These are phyloP conservation scores for Xerocomus nothofagi DNA, from an alignment of 1,284 basidiomycete genomes.

Conservation along the genomic window DNA sequence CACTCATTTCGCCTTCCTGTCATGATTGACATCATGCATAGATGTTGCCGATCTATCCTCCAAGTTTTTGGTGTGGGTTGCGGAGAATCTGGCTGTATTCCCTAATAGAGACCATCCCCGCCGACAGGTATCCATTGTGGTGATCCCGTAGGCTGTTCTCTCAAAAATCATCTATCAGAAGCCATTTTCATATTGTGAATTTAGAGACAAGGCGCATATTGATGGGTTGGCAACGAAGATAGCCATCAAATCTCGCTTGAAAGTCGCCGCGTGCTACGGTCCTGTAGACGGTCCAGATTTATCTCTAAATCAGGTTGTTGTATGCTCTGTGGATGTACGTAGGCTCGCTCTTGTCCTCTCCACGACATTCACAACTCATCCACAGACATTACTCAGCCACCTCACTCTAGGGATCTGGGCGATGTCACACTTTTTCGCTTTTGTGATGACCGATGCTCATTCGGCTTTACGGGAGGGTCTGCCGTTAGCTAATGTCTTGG, in stretches of 20 bases:
- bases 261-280: slow-evolving; percentile 23
- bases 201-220: slow-evolving; percentile 15
- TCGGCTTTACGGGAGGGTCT: slow-evolving; percentile 22
- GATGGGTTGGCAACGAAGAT: slow-evolving; percentile 24
- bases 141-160: slow-evolving; percentile 22
- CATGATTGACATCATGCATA: slow-evolving; percentile 12
- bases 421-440: slow-evolving; percentile 42
- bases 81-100: background rate
- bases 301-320: slow-evolving; percentile 38
- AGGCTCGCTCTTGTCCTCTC: slow-evolving; percentile 2
- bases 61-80: slow-evolving; percentile 25
- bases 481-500: slow-evolving; percentile 44
- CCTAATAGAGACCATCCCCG: background rate
- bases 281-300: slow-evolving; percentile 27
- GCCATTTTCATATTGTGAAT: slow-evolving; percentile 3
- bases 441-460: slow-evolving; percentile 44
- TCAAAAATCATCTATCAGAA: background rate
- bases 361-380: slow-evolving; percentile 10
- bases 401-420: slow-evolving; percentile 34
- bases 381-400: slow-evolving; percentile 34
- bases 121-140: slow-evolving; percentile 19
- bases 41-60: slow-evolving; percentile 22
- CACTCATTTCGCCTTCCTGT: background rate
- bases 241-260: slow-evolving; percentile 19
- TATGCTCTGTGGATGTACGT: slow-evolving; percentile 40